A percentile compares a stretch with the other conserved stretches of the same genome.
These are phyloP conservation scores for Lodderomyces pseudojiufengensis DNA, from an alignment of 1,139 yeast species.

Conservation along the genomic window DNA sequence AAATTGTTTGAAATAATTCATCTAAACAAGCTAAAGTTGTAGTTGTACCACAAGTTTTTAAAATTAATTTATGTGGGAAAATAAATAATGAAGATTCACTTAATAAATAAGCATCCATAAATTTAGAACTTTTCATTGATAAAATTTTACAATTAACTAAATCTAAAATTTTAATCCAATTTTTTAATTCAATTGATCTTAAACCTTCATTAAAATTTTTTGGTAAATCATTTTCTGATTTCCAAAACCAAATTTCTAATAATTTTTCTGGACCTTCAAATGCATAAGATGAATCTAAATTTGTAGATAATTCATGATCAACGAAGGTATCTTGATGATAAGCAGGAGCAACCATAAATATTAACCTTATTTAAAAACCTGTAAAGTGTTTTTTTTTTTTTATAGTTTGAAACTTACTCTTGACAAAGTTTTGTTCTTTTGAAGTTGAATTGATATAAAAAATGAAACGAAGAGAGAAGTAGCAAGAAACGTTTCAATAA, in stretches of 20 bases:
- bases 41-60: slow-evolving; percentile 96
- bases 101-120: slow-evolving; percentile 78
- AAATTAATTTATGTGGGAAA: slow-evolving; percentile 75
- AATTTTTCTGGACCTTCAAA: slow-evolving; percentile 98
- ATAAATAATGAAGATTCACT: slow-evolving; percentile 91
- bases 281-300: slow-evolving; percentile 82
- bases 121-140: slow-evolving; percentile 65
- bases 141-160: slow-evolving; percentile 84
- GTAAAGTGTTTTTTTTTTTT: slow-evolving; percentile 16
- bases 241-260: slow-evolving; percentile 83
- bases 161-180: slow-evolving; percentile 74
- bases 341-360: slow-evolving; percentile 43
- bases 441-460: slow-evolving; percentile 12
- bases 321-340: slow-evolving; percentile 50
- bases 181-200: slow-evolving; percentile 59
- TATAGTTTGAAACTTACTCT: slow-evolving; percentile 48
- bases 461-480: slow-evolving; percentile 48
- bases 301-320: slow-evolving; percentile 75
- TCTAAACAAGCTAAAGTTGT: slow-evolving; percentile 80
- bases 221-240: slow-evolving; percentile 37
- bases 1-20: slow-evolving; percentile 54
- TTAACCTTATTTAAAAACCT: slow-evolving; percentile 3
- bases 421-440: slow-evolving; percentile 13
- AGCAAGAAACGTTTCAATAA: slow-evolving; percentile 48
- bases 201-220: slow-evolving; percentile 42